Conservation (phyloP, 257 asterid genomes). For the Cordia subcordata region DNA sequence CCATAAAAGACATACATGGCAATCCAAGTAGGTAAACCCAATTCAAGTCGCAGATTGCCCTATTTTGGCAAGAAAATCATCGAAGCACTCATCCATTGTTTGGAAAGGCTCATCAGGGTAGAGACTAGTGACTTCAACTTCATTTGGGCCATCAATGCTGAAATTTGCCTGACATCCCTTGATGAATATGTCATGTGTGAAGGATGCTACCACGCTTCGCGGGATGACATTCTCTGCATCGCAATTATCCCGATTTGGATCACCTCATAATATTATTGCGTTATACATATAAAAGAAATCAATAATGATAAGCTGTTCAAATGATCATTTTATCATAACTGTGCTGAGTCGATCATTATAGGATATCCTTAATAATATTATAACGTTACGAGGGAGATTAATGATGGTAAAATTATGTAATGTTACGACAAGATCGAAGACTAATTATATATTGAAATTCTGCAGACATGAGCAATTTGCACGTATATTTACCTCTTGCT, state of each 20-base stretch:
- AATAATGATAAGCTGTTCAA: no score
- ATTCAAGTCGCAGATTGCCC: neutral
- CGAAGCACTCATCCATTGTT: constrained; percentile 26
- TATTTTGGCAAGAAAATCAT: constrained; percentile 16
- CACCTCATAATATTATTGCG: no score
- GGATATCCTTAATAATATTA: no score
- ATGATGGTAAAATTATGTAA: no score
- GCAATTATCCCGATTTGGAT: no score
- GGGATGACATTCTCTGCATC: constrained; percentile 32
- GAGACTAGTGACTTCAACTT: constrained; percentile 17
- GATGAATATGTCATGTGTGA: constrained; percentile 37
- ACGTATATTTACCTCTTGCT: constrained; percentile 20
- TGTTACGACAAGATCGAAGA: no score
- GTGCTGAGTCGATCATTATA: no score
- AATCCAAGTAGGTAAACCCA: no score
- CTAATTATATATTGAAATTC: neutral
- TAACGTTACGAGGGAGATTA: no score
- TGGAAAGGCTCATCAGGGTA: constrained; percentile 23
- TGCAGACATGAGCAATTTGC: neutral
- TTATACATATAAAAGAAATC: no score
- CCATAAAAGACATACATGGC: no score
- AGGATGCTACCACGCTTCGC: constrained; percentile 28
- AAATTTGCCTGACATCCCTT: constrained; percentile 30
- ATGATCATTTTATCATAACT: no score
- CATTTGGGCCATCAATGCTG: constrained; percentile 14